phyloP scores from a whole-genome alignment of 192 early-diverging fungal genomes.

The Podila clonocystis region DNA sequence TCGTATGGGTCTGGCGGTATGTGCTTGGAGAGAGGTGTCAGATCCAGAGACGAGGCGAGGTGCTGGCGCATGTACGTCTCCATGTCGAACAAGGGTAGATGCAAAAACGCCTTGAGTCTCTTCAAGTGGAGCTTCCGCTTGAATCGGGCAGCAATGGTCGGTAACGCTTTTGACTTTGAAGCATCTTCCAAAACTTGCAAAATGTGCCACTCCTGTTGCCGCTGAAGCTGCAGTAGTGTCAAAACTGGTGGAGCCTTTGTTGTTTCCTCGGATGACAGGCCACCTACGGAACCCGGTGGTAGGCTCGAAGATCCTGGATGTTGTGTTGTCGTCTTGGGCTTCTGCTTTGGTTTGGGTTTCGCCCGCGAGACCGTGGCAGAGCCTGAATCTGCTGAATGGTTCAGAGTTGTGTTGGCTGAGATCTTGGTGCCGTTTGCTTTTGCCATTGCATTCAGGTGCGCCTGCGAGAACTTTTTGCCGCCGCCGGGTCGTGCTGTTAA shows the following conservation, averaged over 20 bases:
- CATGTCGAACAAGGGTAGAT: slow-evolving; percentile 73
- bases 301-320: neutral
- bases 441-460: slow-evolving; percentile 39
- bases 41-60: slow-evolving; percentile 34
- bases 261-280: slow-evolving; percentile 1
- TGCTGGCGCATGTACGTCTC: slow-evolving; percentile 61
- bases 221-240: slow-evolving; percentile 39
- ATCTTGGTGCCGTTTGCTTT: slow-evolving; percentile 1
- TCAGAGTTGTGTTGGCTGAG: neutral
- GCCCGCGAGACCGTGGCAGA: slow-evolving; percentile 8
- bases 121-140: slow-evolving; percentile 64
- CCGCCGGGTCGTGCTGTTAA: slow-evolving; percentile 14
- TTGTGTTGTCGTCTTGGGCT: slow-evolving; percentile 1
- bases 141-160: slow-evolving; percentile 59
- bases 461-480: slow-evolving; percentile 50
- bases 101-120: slow-evolving; percentile 70
- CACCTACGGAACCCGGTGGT: neutral
- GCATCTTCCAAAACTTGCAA: slow-evolving; percentile 62
- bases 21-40: slow-evolving; percentile 26
- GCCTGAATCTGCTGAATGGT: neutral
- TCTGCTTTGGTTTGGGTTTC: slow-evolving; percentile 19
- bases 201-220: slow-evolving; percentile 64
- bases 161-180: slow-evolving; percentile 38
- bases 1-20: slow-evolving; percentile 39
- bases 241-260: slow-evolving; percentile 23